A percentile compares a stretch with the other conserved stretches of the same genome.
Conservation (phyloP, 2,329 filamentous ascomycete genomes). For the Macrophomina phaseolina region DNA sequence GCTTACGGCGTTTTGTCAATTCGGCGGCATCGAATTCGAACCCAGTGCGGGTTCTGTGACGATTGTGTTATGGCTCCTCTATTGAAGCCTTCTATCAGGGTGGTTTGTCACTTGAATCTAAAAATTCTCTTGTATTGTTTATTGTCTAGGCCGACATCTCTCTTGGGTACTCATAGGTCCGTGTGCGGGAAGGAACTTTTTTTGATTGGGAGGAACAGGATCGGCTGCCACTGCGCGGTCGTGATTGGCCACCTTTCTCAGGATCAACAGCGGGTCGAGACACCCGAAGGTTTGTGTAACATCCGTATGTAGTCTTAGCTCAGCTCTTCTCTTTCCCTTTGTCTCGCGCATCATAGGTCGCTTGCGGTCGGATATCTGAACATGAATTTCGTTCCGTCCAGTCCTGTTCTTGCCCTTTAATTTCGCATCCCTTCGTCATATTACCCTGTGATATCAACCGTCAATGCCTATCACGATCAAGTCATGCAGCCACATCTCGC, state of each 20-base stretch:
- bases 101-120: constrained; percentile 15
- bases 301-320: constrained; percentile 2
- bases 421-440: neutral
- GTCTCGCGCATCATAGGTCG: neutral
- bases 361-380: constrained; percentile 9
- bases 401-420: neutral
- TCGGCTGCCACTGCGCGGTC: neutral
- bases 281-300: neutral
- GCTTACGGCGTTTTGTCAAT: constrained; percentile 1
- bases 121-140: constrained; percentile 17
- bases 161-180: neutral
- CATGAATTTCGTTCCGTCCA: constrained; percentile 1
- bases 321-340: neutral
- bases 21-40: constrained; percentile 13
- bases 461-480: neutral
- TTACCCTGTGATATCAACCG: neutral
- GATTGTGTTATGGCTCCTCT: constrained; percentile 21
- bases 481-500: neutral
- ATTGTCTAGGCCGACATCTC: neutral
- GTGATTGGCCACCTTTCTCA: neutral
- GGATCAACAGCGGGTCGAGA: neutral
- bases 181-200: neutral
- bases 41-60: constrained; percentile 20
- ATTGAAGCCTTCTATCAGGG: constrained; percentile 12
- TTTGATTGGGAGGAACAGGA: neutral